Evolutionary conservation across 257 asterid genomes (phyloP), one percentile per base, ranked within the genome.

Genomic region (Petunia secreta): DNA sequence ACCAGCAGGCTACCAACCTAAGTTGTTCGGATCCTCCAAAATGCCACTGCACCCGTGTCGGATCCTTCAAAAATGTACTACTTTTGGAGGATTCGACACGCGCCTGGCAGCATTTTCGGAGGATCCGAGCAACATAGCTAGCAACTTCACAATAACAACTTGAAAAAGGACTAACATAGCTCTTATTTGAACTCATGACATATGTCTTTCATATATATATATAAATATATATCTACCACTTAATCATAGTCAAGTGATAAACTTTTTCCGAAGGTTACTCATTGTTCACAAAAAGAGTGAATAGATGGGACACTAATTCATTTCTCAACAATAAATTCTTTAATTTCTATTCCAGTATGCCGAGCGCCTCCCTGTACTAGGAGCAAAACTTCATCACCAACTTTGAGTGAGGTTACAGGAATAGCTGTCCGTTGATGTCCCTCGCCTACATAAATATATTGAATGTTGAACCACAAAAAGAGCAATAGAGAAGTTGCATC

Each of bases 291-390:
- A 71, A 69, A 46, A 43, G 76, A 10, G 10, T 34, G 40, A 46
- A 48, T 71, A 25, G 37, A n/a, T 34, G 0, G 44, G 34, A 11
- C 25, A 71, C 8, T 25, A 34, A 71, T 34, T 90, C 87, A 94
- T 79, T 92, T 92, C 89, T 94, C 98, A 46, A 94, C 89, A 76
- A 94, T 91, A 85, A 94, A 94, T 86, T 94, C 98, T 79, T 92
- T 79, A 64, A 92, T 90, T 78, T 92, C 90, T 60, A 94, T 91
- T 77, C 97, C 98, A 10, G 98, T 89, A 83, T 94, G 98, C 14
- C 97, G 91, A 76, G 96, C 97, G 1, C 94, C 98, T 58, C 98
- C 97, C 34, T 91, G 97, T 14, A 88, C 77, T 78, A 95, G 86
- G 75, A 92, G 68, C 89, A 91, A 77, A 68, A 94, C 76, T 63